Conservation (phyloP, 208 protist species). For the Leishmania amazonensis region DNA sequence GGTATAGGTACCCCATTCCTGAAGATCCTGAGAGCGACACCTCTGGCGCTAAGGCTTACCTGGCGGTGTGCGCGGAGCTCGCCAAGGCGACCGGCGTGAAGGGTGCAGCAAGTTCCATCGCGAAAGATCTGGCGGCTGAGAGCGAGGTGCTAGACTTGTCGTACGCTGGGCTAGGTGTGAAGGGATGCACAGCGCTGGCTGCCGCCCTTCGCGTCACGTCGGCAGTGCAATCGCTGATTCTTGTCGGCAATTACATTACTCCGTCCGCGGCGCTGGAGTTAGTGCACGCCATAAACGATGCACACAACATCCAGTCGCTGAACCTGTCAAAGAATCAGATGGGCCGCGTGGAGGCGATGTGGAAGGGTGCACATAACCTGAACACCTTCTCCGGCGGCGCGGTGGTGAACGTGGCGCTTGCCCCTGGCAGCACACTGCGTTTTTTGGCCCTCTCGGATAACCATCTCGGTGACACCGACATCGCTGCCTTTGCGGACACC, state of each 20-base stretch:
- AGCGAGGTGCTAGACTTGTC: slow-evolving; percentile 71
- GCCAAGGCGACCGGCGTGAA: slow-evolving; percentile 69
- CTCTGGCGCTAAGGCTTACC: slow-evolving; percentile 64
- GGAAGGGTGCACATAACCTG: slow-evolving; percentile 9
- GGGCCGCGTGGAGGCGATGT: slow-evolving; percentile 50
- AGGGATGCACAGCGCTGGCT: slow-evolving; percentile 74
- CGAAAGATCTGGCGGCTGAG: slow-evolving; percentile 48
- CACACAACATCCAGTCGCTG: slow-evolving; percentile 52
- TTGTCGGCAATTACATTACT: slow-evolving; percentile 83
- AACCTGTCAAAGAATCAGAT: slow-evolving; percentile 83
- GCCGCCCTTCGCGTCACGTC: slow-evolving; percentile 75
- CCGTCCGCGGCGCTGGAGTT: slow-evolving; percentile 68
- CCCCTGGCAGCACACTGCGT: slow-evolving; percentile 52
- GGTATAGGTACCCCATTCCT: slow-evolving; percentile 51
- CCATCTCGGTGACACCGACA: slow-evolving; percentile 69
- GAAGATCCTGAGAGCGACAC: slow-evolving; percentile 70
- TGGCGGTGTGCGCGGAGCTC: slow-evolving; percentile 55
- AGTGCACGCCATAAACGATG: slow-evolving; percentile 60
- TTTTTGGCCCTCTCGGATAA: slow-evolving; percentile 75
- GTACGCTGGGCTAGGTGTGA: slow-evolving; percentile 69
- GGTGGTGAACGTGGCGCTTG: slow-evolving; percentile 70
- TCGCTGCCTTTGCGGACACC: slow-evolving; percentile 64
- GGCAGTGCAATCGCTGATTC: slow-evolving; percentile 55
- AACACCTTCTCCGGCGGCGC: slow-evolving; percentile 40
- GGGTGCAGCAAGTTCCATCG: slow-evolving; percentile 76